Base-by-base conservation (phyloP, 768 basidiomycete genomes). In the Pisolithus marmoratus region DNA sequence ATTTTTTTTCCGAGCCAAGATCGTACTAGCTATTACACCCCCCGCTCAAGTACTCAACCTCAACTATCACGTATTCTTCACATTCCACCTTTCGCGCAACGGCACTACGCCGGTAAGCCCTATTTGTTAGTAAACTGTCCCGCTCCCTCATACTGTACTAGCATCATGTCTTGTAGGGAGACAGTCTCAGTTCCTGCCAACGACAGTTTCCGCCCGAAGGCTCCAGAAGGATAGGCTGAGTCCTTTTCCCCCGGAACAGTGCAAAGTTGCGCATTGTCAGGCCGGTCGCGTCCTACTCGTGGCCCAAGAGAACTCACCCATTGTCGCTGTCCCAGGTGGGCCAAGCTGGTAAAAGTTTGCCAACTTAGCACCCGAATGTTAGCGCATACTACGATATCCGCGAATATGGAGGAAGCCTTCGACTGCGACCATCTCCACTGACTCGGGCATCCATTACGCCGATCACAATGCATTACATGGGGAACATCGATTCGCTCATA, bases 401-500 rank as follows among this genome's bases (percentile, higher is more conserved):
- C 74, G 76, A 19, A 64, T 76, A 48, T 86, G 85, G 85, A 69
- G 62, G 4, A 72, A 78, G 22, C 60, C 66, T 0, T 58, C 74
- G 5, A 84, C 85, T 1, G 80, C 74, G 58, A 73, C 63, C 7
- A 80, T 88, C 14, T 71, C 74, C 4, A 72, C 70, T 14, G 87
- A 89, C 60, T 65, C 61, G 5, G 83, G 81, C 0, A 29, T 71
- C 9, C 62, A 67, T 26, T 77, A 75, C 54, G 60, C 75, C n/a
- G 83, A 90, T 63, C 83, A 84, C 54, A n/a, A 82, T 70, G 70
- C 51, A 65, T 74, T n/a, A n/a, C n/a, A n/a, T n/a, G n/a, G 60
- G 64, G 65, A n/a, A 11, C 43, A 63, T 65, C 45, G 67, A 63
- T 67, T 67, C 76, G 0, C 62, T 82, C 53, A 57, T 83, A 4